These are phyloP conservation scores for Coccomyxa subellipsoidea DNA, from an alignment of 163 green algal species.

Conservation along the genomic window DNA sequence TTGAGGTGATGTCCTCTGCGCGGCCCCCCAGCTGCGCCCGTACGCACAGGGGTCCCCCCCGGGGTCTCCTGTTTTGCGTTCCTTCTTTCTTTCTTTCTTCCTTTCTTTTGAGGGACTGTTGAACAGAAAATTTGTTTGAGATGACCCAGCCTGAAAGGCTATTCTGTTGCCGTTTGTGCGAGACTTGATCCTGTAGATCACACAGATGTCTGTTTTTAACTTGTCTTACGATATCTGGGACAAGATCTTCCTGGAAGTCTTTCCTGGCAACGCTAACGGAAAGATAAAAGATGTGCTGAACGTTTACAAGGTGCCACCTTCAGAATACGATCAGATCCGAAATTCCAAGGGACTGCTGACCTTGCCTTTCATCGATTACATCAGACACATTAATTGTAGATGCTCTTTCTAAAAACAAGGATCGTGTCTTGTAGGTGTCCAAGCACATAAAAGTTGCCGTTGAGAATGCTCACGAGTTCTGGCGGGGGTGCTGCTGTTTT, in stretches of 20 bases:
- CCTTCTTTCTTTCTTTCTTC: too few relatives aligned
- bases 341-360: background rate
- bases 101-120: too few relatives aligned
- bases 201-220: background rate
- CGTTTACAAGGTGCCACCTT: background rate
- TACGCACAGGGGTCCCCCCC: too few relatives aligned
- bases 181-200: background rate
- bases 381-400: too few relatives aligned
- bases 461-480: background rate
- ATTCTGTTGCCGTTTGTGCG: too few relatives aligned
- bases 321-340: background rate
- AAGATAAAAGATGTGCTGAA: background rate
- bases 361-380: background rate
- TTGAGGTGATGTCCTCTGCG: too few relatives aligned
- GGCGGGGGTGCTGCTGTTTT: background rate
- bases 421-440: background rate
- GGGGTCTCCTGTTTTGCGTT: too few relatives aligned
- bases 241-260: background rate
- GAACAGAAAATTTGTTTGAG: too few relatives aligned
- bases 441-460: background rate
- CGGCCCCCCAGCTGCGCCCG: too few relatives aligned
- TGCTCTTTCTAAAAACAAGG: background rate
- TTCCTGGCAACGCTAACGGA: background rate
- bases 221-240: background rate
- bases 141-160: too few relatives aligned